These are phyloP conservation scores for Hydnum rufescens DNA, from an alignment of 768 basidiomycete genomes.

Conservation along the genomic window DNA sequence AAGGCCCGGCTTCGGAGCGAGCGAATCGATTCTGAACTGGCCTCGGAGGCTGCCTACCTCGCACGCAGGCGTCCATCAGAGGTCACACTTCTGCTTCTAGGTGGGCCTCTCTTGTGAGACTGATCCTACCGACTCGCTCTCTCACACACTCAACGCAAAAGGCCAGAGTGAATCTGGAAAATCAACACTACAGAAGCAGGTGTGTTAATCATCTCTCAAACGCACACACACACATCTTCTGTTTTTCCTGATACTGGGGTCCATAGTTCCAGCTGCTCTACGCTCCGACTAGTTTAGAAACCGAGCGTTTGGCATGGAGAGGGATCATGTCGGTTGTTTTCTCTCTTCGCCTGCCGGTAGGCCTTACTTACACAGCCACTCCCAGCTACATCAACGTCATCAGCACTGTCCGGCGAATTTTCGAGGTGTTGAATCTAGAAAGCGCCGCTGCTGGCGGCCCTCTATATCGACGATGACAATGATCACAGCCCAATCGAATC, in stretches of 20 bases:
- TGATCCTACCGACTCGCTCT: neutral
- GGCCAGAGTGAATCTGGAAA: slow-evolving; percentile 10
- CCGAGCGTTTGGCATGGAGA: slow-evolving; percentile 9
- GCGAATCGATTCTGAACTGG: neutral
- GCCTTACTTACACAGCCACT: neutral
- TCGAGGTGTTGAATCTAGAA: slow-evolving; percentile 5
- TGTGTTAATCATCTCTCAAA: neutral
- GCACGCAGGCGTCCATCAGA: neutral
- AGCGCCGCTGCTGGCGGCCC: neutral
- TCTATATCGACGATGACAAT: slow-evolving; percentile 2
- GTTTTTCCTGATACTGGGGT: slow-evolving; percentile 1
- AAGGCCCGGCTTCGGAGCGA: neutral
- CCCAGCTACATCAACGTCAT: slow-evolving; percentile 5
- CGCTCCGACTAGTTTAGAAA: slow-evolving; percentile 7
- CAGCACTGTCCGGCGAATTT: slow-evolving; percentile 8
- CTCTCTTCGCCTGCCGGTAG: slow-evolving; percentile 1
- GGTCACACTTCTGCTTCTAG: neutral
- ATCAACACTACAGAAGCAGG: slow-evolving; percentile 10
- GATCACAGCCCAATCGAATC: neutral
- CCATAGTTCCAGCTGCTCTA: slow-evolving; percentile 11
- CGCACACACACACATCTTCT: neutral
- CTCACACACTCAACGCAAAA: slow-evolving; percentile 3
- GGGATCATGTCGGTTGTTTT: slow-evolving; percentile 7
- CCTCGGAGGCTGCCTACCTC: neutral
- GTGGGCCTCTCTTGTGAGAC: neutral